These are phyloP conservation scores for Dryadomyces quercivorus DNA, from an alignment of 2,329 filamentous ascomycete genomes.

Conservation along the genomic window DNA sequence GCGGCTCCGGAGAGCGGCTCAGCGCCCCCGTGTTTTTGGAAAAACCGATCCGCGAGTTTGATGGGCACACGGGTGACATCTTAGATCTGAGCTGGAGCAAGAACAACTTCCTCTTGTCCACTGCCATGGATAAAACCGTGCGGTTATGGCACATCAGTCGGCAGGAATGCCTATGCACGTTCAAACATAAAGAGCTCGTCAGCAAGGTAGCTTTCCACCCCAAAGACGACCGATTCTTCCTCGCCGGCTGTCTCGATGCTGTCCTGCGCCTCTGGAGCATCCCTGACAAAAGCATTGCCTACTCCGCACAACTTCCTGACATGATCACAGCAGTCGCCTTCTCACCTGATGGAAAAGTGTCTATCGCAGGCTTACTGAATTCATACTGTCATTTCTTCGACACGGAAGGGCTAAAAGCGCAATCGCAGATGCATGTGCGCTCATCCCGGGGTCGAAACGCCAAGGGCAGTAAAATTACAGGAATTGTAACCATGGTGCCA, in stretches of 20 bases:
- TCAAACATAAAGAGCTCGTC: slow-evolving; percentile 90
- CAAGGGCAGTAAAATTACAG: slow-evolving; percentile 95
- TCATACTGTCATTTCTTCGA: slow-evolving; percentile 86
- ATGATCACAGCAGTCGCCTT: slow-evolving; percentile 93
- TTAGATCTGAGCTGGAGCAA: slow-evolving; percentile 96
- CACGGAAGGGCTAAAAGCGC: slow-evolving; percentile 75
- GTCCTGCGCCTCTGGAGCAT: slow-evolving; percentile 92
- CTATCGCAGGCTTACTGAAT: slow-evolving; percentile 77
- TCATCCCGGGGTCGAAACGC: slow-evolving; percentile 87
- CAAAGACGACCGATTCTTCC: slow-evolving; percentile 87
- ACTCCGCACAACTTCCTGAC: slow-evolving; percentile 62
- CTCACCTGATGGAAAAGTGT: slow-evolving; percentile 78
- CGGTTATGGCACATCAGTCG: slow-evolving; percentile 84
- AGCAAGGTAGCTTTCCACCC: slow-evolving; percentile 93
- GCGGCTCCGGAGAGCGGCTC: slow-evolving; percentile 47
- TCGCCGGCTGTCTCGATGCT: slow-evolving; percentile 83
- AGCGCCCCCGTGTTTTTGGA: slow-evolving; percentile 84
- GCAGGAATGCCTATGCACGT: slow-evolving; percentile 78
- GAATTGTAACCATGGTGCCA: slow-evolving; percentile 51
- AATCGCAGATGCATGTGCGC: slow-evolving; percentile 83
- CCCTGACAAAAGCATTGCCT: slow-evolving; percentile 87
- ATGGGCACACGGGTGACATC: slow-evolving; percentile 74
- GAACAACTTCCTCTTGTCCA: slow-evolving; percentile 92
- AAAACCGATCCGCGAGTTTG: slow-evolving; percentile 67
- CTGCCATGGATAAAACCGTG: slow-evolving; percentile 97